phyloP scores from a whole-genome alignment of 805 yeast genomes.

The Maudiozyma serrabonitensis region DNA sequence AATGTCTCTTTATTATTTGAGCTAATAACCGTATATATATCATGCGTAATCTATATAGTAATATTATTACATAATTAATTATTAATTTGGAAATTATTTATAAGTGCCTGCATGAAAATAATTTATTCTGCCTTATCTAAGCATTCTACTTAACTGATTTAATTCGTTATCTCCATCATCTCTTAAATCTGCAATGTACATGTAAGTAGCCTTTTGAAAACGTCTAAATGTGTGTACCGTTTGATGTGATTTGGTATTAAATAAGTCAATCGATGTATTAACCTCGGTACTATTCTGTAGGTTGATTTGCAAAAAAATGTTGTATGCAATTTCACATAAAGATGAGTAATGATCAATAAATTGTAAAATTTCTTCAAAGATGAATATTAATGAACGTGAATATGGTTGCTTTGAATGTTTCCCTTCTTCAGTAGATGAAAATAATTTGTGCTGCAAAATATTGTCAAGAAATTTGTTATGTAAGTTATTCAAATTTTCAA shows the following conservation, averaged over 20 bases:
- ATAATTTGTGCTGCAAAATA: conserved; percentile 18
- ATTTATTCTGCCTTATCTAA: conserved; percentile 11
- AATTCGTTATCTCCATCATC: conserved; percentile 42
- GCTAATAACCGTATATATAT: too few species aligned
- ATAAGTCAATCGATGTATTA: conserved; percentile 19
- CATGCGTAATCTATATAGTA: too few species aligned
- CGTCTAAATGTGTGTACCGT: conserved; percentile 35
- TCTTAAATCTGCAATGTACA: conserved; percentile 44
- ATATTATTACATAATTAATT: too few species aligned
- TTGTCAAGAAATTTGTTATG: conserved; percentile 29
- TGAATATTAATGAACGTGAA: conserved; percentile 33
- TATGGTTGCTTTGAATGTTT: conserved; percentile 32
- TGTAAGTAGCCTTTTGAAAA: conserved; percentile 35
- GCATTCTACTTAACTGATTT: conserved; percentile 36
- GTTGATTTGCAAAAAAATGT: conserved; percentile 27
- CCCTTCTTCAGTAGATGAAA: conserved; percentile 22
- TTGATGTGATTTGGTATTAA: conserved; percentile 33
- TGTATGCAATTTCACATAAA: conserved; percentile 29
- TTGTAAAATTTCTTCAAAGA: conserved; percentile 31
- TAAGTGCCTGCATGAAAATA: too few species aligned
- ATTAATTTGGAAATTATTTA: too few species aligned
- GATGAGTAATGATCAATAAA: conserved; percentile 33
- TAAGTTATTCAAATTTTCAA: conserved; percentile 40
- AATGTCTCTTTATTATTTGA: too few species aligned
- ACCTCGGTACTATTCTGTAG: conserved; percentile 18